phyloP scores from a whole-genome alignment of 352 stramenopile species.

The Blastocystis sp. region DNA sequence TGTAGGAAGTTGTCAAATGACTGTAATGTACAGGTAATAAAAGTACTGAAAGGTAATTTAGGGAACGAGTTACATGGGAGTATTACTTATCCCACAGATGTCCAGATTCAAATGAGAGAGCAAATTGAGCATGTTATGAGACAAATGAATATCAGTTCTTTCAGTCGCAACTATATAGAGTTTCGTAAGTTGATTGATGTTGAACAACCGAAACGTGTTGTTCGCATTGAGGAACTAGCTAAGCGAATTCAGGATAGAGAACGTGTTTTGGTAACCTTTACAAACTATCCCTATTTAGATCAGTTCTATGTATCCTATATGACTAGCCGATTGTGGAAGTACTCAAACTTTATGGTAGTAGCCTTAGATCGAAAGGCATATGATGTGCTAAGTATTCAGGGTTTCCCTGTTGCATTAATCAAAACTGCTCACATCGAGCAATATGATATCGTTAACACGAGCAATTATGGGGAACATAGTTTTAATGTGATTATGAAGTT shows the following conservation, averaged over 20 bases:
- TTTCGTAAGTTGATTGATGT: not conserved
- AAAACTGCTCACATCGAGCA: not conserved
- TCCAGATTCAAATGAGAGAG: not conserved
- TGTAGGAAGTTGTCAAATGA: too few species aligned
- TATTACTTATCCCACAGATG: not conserved
- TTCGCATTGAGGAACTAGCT: slow-evolving; percentile 9
- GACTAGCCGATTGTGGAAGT: not conserved
- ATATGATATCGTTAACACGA: not conserved
- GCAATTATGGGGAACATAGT: not conserved
- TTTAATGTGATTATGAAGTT: slow-evolving; percentile 13
- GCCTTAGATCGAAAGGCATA: slow-evolving; percentile 10
- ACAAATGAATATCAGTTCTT: not conserved
- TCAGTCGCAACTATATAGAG: not conserved
- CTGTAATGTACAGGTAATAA: too few species aligned
- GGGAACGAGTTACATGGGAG: too few species aligned
- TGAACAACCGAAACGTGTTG: not conserved
- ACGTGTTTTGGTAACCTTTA: slow-evolving; percentile 21
- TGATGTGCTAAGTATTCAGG: not conserved
- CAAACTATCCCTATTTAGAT: slow-evolving; percentile 15
- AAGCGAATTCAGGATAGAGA: not conserved
- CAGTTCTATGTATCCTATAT: slow-evolving; percentile 25
- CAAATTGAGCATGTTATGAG: not conserved
- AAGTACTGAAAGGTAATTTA: too few species aligned
- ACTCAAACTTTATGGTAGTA: slow-evolving; percentile 35
- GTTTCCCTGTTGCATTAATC: slow-evolving; percentile 46